Base-by-base conservation (phyloP, 1,284 basidiomycete genomes). In the Leccinum laetum region DNA sequence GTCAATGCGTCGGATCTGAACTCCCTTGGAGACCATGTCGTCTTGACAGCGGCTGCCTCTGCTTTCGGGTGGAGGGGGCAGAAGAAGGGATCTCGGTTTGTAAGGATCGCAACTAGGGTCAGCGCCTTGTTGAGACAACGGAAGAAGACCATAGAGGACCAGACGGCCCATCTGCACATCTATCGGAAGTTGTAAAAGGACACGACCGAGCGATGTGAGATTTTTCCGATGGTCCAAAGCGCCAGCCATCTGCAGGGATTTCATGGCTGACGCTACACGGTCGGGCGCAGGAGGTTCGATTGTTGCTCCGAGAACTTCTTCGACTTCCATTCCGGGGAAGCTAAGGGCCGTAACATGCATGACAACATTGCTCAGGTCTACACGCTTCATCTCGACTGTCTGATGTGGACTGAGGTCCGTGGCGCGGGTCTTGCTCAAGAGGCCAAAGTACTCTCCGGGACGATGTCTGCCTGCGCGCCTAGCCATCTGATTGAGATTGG, bases 311-410 rank as follows among this genome's bases (percentile, higher is more conserved):
- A 99, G 82, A 26, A 98, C 95, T 64, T 96, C 91, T 74, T 98
- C 93, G 18, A 94, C 93, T 39, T 87, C 81, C 88, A 96, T 90
- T 61, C 89, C 89, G 6, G 95, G 93, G 76, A 98, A 93, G 73
- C 96, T 91, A 58, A 98, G 85, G n/a, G 96, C 96, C 74, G 98
- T 99, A 79, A 99, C 89, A 76, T 97, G 96, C 96, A 98, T 96
- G 32, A 95, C 93, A 61, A 96, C 91, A 73, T 95, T 94, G 76
- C 89, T 95, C 70, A 96, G 77, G 78, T 96, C 94, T n/a, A 91
- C 88, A 37, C 96, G 87, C 79, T 95, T 96, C 95, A 99, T 99
- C 79, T 98, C 96, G 49, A 98, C 96, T 0, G 90, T 91, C 78
- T 96, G 95, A 74, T 98, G 91, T 41, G 93, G 86, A 65, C 89